A percentile compares a stretch with the other conserved stretches of the same genome.
These are phyloP conservation scores for Diplodia sapinea DNA, from an alignment of 2,329 filamentous ascomycete species.

Conservation along the genomic window DNA sequence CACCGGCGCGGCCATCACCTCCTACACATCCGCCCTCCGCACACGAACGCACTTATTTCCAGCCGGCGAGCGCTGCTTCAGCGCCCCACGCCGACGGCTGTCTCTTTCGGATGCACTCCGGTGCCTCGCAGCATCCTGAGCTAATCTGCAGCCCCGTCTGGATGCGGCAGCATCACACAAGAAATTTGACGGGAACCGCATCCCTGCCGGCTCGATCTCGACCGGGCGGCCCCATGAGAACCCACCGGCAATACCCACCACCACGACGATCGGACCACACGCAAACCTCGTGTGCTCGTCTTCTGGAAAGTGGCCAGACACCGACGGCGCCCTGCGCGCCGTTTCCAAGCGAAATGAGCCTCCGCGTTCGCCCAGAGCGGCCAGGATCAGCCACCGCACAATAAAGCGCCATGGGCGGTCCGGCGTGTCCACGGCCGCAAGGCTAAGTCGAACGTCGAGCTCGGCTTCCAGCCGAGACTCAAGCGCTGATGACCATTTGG, in stretches of 20 bases:
- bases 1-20: background rate
- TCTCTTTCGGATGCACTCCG: background rate
- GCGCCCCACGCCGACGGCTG: too few relatives aligned
- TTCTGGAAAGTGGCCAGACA: slow-evolving; percentile 19
- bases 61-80: background rate
- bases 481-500: background rate
- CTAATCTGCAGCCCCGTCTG: slow-evolving; percentile 25
- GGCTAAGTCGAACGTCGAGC: background rate
- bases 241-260: slow-evolving; percentile 19
- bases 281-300: slow-evolving; percentile 3
- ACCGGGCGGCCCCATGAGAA: slow-evolving; percentile 19
- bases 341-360: slow-evolving; percentile 23
- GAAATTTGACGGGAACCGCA: slow-evolving; percentile 13
- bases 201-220: slow-evolving; percentile 19
- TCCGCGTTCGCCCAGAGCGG: background rate
- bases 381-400: slow-evolving; percentile 5
- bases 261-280: slow-evolving; percentile 8
- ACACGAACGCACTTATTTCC: slow-evolving; percentile 19
- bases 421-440: background rate
- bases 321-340: background rate
- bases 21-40: background rate
- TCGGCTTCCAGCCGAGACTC: slow-evolving; percentile 8
- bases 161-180: slow-evolving; percentile 22
- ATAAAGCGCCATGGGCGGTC: background rate
- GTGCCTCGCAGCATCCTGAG: slow-evolving; percentile 22